A percentile compares a stretch with the other conserved stretches of the same genome.
Conservation (phyloP, 2,329 filamentous ascomycete genomes). For the Zymoseptoria tritici region DNA sequence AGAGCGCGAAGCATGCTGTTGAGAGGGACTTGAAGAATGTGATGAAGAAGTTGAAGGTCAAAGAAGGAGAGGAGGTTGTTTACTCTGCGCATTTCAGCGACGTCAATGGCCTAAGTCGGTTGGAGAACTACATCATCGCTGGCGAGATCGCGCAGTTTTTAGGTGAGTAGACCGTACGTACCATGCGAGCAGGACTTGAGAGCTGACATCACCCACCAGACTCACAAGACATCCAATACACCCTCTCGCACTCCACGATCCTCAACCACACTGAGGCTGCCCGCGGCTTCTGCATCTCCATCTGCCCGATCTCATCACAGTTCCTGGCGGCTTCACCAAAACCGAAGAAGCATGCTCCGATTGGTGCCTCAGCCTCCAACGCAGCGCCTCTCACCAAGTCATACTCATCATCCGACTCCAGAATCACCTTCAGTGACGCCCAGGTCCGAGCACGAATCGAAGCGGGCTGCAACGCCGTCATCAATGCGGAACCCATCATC, state of each 20-base stretch:
- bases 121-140: slow-evolving; percentile 32
- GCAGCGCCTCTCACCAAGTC: slow-evolving; percentile 4
- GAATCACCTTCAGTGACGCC: slow-evolving; percentile 25
- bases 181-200: neutral
- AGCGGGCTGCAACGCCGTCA: slow-evolving; percentile 28
- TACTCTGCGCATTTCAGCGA: slow-evolving; percentile 31
- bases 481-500: slow-evolving; percentile 29
- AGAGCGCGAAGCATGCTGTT: slow-evolving; percentile 28
- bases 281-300: slow-evolving; percentile 30
- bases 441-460: slow-evolving; percentile 23
- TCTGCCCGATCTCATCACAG: slow-evolving; percentile 22
- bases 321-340: slow-evolving; percentile 22
- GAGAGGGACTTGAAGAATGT: slow-evolving; percentile 25
- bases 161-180: slow-evolving; percentile 13
- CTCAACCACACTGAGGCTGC: slow-evolving; percentile 24
- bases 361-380: slow-evolving; percentile 5
- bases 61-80: slow-evolving; percentile 18
- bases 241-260: slow-evolving; percentile 29
- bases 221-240: slow-evolving; percentile 24
- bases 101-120: slow-evolving; percentile 29
- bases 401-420: slow-evolving; percentile 12
- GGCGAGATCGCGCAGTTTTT: slow-evolving; percentile 28
- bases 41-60: slow-evolving; percentile 18
- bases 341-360: slow-evolving; percentile 16
- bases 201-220: slow-evolving; percentile 14